A percentile compares a stretch with the other conserved stretches of the same genome.
phyloP scores from a whole-genome alignment of 176 grass and related monocot species.

The Oryza brachyantha region DNA sequence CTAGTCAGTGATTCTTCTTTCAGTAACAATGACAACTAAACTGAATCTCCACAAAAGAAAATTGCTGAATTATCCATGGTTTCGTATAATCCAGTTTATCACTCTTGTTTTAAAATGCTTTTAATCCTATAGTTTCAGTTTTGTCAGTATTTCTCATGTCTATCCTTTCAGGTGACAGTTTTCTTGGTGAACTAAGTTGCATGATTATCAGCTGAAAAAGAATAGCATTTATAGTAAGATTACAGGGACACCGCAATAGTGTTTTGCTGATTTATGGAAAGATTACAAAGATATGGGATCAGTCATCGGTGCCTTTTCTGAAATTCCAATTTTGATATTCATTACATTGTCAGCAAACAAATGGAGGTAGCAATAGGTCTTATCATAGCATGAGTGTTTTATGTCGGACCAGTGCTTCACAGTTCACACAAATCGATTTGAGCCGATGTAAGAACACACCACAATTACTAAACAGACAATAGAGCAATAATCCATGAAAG shows the following conservation, averaged over 20 bases:
- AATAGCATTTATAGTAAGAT: background rate
- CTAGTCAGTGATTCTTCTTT: background rate
- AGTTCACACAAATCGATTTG: background rate
- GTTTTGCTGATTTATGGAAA: background rate
- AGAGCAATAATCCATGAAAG: background rate
- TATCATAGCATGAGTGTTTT: background rate
- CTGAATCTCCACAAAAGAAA: background rate
- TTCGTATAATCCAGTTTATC: background rate
- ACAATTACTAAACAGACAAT: background rate
- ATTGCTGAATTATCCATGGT: background rate
- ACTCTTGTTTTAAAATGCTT: background rate
- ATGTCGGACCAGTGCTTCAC: constrained; percentile 11
- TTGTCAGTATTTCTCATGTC: background rate
- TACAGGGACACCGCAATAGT: too few species aligned
- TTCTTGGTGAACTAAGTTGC: background rate
- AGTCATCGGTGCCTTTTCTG: background rate
- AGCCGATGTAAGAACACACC: background rate
- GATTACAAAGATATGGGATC: background rate
- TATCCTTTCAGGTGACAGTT: background rate
- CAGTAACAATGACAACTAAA: constrained; percentile 4
- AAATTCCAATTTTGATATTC: background rate
- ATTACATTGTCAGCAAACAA: background rate
- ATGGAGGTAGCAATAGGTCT: background rate
- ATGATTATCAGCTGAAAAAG: background rate
- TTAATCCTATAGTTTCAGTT: background rate